phyloP scores from a whole-genome alignment of 441 rosid genomes.

The Corymbia citriodora region DNA sequence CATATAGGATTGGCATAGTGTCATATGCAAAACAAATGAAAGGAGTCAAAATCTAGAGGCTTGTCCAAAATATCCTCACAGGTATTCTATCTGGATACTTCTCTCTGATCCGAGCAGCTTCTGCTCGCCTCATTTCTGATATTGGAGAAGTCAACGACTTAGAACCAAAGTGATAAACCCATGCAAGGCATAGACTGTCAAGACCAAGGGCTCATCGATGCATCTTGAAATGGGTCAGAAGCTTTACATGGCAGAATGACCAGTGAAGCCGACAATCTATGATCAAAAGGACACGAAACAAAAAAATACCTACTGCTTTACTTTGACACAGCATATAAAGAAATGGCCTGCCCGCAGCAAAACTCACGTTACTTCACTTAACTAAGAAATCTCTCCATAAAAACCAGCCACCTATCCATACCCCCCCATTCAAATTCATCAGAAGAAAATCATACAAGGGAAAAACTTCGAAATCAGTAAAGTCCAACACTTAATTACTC shows the following conservation, averaged over 20 bases:
- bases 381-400: neutral
- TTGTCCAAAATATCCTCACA: conserved; percentile 16
- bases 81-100: conserved; percentile 68
- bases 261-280: neutral
- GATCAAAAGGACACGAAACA: neutral
- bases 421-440: neutral
- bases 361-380: neutral
- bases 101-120: conserved; percentile 49
- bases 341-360: neutral
- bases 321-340: neutral
- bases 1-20: neutral
- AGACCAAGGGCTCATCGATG: neutral
- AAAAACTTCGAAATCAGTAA: neutral
- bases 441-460: neutral
- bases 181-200: neutral
- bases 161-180: neutral
- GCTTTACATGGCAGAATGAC: neutral
- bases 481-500: neutral
- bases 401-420: neutral
- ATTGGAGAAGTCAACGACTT: neutral
- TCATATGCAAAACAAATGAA: neutral
- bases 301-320: neutral
- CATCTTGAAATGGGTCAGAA: neutral
- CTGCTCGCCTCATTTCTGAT: conserved; percentile 54
- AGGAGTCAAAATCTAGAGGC: neutral